Conservation (phyloP, 2,329 filamentous ascomycete species). For the Cordyceps tenuipes region DNA sequence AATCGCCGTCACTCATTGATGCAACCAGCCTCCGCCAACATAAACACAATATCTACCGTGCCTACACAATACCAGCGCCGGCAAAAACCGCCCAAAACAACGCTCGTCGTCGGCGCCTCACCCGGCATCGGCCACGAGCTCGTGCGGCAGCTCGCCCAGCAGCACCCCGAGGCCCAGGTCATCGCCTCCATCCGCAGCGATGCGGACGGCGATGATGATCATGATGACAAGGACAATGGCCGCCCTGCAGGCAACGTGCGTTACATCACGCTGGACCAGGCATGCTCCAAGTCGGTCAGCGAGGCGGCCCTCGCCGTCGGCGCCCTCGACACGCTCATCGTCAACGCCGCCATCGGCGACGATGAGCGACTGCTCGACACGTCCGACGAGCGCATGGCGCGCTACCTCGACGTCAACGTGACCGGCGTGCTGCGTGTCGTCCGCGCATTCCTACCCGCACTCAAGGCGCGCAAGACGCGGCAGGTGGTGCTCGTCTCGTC, state of each 20-base stretch:
- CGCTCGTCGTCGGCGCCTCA: constrained; percentile 10
- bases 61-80: neutral
- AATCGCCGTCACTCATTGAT: neutral
- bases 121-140: constrained; percentile 8
- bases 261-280: constrained; percentile 6
- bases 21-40: neutral
- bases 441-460: constrained; percentile 9
- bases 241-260: neutral
- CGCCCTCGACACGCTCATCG: constrained; percentile 11
- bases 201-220: neutral
- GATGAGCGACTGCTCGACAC: neutral
- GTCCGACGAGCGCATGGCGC: constrained; percentile 7
- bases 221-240: neutral
- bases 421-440: constrained; percentile 10
- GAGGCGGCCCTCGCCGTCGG: constrained; percentile 1
- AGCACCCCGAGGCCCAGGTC: neutral
- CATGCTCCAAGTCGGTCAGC: constrained; percentile 4
- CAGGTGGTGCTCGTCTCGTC: constrained; percentile 12
- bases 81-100: neutral
- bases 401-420: constrained; percentile 10
- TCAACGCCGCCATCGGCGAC: constrained; percentile 8
- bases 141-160: constrained; percentile 5
- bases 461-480: constrained; percentile 6
- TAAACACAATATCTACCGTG: neutral
- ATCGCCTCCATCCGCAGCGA: constrained; percentile 3